These are phyloP conservation scores for Penicillium sp. DNA, from an alignment of 2,329 filamentous ascomycete species.

Conservation along the genomic window DNA sequence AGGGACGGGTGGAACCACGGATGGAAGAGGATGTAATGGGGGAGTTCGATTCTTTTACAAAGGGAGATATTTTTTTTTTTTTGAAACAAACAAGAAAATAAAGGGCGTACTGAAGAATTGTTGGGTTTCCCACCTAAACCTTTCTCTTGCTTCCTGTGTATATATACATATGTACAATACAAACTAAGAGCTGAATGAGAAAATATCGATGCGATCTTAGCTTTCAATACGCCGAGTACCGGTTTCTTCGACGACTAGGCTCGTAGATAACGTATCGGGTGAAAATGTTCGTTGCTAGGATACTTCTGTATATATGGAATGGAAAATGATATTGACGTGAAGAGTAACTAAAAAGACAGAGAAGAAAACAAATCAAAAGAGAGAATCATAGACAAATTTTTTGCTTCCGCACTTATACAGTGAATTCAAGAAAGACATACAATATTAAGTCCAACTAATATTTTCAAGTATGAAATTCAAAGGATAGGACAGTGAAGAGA, in stretches of 20 bases:
- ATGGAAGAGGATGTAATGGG: slow-evolving; percentile 64
- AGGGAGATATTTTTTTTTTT: neutral
- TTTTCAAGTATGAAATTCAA: neutral
- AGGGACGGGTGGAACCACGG: slow-evolving; percentile 85
- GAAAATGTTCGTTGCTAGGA: neutral
- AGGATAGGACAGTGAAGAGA: slow-evolving; percentile 1
- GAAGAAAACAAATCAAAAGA: neutral
- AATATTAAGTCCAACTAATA: neutral
- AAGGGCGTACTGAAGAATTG: too few species aligned
- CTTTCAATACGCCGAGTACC: neutral
- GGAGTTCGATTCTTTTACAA: neutral
- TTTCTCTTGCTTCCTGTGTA: slow-evolving; percentile 2
- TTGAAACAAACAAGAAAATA: too few species aligned
- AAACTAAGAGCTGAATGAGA: neutral
- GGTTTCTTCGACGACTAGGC: neutral
- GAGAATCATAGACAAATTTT: neutral
- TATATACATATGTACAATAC: slow-evolving; percentile 10
- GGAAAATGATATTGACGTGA: neutral
- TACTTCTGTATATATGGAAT: neutral
- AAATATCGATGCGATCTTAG: neutral
- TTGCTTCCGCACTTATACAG: neutral
- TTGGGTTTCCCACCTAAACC: neutral
- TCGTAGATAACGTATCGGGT: neutral
- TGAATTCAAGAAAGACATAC: neutral
- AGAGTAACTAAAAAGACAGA: neutral